Conservation (phyloP, 2,329 filamentous ascomycete genomes). For the Elsinoe necatrix region DNA sequence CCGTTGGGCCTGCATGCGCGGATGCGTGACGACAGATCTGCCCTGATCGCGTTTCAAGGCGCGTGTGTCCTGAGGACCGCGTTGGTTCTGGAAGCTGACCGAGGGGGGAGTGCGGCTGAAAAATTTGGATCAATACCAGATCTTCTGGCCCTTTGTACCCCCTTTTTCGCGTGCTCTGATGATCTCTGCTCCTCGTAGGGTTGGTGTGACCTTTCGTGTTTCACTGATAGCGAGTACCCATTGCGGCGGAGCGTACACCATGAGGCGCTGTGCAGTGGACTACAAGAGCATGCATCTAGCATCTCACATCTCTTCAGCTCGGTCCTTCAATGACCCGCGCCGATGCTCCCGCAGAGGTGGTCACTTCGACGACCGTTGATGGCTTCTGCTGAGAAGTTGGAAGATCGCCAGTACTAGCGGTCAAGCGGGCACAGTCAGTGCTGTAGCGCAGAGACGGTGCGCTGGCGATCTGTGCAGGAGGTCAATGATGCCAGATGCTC, state of each 20-base stretch:
- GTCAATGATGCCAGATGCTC: neutral
- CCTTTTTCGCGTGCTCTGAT: neutral
- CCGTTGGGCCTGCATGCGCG: neutral
- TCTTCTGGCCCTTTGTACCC: neutral
- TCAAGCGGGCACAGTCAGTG: neutral
- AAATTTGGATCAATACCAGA: neutral
- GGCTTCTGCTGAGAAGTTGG: neutral
- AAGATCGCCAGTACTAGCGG: slow-evolving; percentile 1
- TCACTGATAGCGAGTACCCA: neutral
- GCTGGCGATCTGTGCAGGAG: neutral
- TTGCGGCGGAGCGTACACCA: neutral
- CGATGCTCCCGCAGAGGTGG: neutral
- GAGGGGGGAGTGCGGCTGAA: neutral
- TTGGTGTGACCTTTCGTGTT: neutral
- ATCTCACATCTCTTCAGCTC: neutral
- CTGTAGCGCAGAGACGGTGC: neutral
- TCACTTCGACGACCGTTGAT: slow-evolving; percentile 1
- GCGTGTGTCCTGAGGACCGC: neutral
- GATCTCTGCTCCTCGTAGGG: neutral
- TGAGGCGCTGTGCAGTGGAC: neutral
- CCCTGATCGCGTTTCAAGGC: slow-evolving; percentile 4
- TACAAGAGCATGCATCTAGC: neutral
- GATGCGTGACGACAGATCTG: slow-evolving; percentile 9
- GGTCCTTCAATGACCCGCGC: neutral
- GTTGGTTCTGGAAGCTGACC: neutral